Percentiles rank a stretch among this genome's conserved stretches.
These are phyloP conservation scores for Neoarthrinium moseri DNA, from an alignment of 2,329 filamentous ascomycete genomes.

Conservation along the genomic window DNA sequence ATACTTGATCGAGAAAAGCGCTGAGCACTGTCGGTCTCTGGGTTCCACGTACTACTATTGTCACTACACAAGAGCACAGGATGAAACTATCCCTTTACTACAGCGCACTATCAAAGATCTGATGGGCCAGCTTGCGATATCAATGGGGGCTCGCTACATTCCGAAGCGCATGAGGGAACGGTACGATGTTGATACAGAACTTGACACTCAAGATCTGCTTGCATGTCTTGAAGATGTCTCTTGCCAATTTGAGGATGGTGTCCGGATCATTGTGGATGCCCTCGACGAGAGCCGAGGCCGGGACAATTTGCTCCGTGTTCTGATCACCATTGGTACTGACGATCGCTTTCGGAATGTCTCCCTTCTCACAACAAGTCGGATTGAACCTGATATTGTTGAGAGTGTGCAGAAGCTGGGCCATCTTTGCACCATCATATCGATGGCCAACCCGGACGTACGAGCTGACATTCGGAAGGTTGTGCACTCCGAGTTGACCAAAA, in stretches of 20 bases:
- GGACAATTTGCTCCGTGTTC: constrained; percentile 15
- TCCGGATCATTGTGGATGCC: constrained; percentile 27
- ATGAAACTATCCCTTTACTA: constrained; percentile 26
- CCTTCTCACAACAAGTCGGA: constrained; percentile 26
- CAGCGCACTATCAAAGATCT: constrained; percentile 23
- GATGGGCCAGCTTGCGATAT: constrained; percentile 20
- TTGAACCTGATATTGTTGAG: constrained; percentile 24
- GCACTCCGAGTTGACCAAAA: constrained; percentile 13
- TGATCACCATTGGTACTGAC: constrained; percentile 21
- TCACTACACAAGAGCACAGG: constrained; percentile 21
- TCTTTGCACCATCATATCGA: constrained; percentile 17
- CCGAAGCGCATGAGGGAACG: constrained; percentile 15
- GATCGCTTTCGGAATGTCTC: constrained; percentile 21
- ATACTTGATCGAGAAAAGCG: constrained; percentile 22
- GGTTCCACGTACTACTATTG: constrained; percentile 31
- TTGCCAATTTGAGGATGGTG: constrained; percentile 13
- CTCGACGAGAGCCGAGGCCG: constrained; percentile 27
- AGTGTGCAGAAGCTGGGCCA: constrained; percentile 6
- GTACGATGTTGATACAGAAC: constrained; percentile 6
- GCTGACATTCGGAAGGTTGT: constrained; percentile 23
- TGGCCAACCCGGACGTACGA: constrained; percentile 23
- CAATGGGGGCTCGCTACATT: constrained; percentile 13
- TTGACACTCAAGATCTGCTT: constrained; percentile 16
- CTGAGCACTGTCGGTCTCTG: constrained; percentile 10
- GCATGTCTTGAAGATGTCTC: constrained; percentile 18